Conservation (phyloP, 371 early-diverging fungal genomes). For the Caulochytrium protostelioides region DNA sequence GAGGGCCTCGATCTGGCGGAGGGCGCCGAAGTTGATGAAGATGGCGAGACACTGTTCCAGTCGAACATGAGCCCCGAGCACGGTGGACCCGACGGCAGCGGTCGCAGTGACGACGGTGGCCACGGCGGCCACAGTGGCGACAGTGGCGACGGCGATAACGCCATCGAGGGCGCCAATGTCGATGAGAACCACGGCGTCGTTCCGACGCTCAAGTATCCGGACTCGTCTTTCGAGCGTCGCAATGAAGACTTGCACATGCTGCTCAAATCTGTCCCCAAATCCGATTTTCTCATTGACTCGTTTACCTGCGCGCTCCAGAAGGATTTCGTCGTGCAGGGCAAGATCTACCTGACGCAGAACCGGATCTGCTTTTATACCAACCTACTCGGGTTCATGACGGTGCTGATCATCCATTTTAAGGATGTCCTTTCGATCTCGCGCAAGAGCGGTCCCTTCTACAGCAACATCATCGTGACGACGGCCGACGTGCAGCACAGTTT, state of each 20-base stretch:
- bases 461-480: slow-evolving; percentile 60
- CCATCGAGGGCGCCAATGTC: slow-evolving; percentile 3
- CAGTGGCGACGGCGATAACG: neutral
- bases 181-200: too few species aligned
- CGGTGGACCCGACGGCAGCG: too few species aligned
- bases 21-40: too few species aligned
- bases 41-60: too few species aligned
- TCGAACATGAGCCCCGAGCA: too few species aligned
- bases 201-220: slow-evolving; percentile 7
- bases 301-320: slow-evolving; percentile 79
- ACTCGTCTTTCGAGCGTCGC: slow-evolving; percentile 5
- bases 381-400: slow-evolving; percentile 89
- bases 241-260: slow-evolving; percentile 34
- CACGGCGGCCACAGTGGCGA: slow-evolving; percentile 10
- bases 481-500: slow-evolving; percentile 21
- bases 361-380: slow-evolving; percentile 81
- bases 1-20: too few species aligned
- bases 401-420: slow-evolving; percentile 54
- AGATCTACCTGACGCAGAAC: slow-evolving; percentile 65
- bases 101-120: slow-evolving; percentile 6
- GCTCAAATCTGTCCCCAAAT: slow-evolving; percentile 29
- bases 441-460: slow-evolving; percentile 51
- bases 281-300: slow-evolving; percentile 41
- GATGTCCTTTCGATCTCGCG: slow-evolving; percentile 67
- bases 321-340: slow-evolving; percentile 77